These are phyloP conservation scores for Pseudevernia furfuracea DNA, from an alignment of 495 filamentous ascomycete genomes.

Conservation along the genomic window DNA sequence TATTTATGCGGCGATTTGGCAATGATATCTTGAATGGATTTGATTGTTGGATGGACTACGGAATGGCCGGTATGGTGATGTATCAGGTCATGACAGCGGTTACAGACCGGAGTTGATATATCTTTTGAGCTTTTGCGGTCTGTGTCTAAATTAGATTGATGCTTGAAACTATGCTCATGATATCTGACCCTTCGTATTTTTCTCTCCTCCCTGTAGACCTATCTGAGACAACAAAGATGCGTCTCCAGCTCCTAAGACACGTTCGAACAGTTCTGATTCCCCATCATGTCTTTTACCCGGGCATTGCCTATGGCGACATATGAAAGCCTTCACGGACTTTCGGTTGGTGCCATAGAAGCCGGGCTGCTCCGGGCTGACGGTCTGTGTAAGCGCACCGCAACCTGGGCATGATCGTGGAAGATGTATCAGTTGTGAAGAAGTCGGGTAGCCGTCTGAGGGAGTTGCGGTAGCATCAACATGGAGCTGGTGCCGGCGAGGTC, in stretches of 20 bases:
- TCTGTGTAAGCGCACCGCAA: slow-evolving; percentile 82
- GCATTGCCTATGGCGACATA: slow-evolving; percentile 17
- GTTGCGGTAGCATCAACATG: slow-evolving; percentile 11
- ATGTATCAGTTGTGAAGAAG: slow-evolving; percentile 10
- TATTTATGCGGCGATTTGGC: slow-evolving; percentile 73
- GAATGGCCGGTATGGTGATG: slow-evolving; percentile 64
- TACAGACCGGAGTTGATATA: slow-evolving; percentile 54
- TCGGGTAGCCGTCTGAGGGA: neutral
- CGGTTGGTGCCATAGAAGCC: slow-evolving; percentile 65
- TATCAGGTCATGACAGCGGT: slow-evolving; percentile 73
- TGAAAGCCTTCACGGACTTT: slow-evolving; percentile 32
- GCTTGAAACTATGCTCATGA: neutral
- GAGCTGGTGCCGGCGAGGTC: neutral
- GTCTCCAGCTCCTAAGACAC: slow-evolving; percentile 35
- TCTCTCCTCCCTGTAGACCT: slow-evolving; percentile 34
- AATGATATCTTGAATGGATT: slow-evolving; percentile 73
- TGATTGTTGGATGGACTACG: slow-evolving; percentile 67
- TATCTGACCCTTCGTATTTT: slow-evolving; percentile 6
- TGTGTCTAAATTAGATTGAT: neutral
- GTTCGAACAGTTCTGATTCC: slow-evolving; percentile 20
- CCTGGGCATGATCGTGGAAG: slow-evolving; percentile 68
- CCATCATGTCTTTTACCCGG: neutral
- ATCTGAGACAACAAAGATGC: slow-evolving; percentile 35
- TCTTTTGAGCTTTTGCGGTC: slow-evolving; percentile 1
- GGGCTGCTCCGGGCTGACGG: slow-evolving; percentile 54